Conservation (phyloP, 805 yeast species). For the Nadsonia fulvescens region DNA sequence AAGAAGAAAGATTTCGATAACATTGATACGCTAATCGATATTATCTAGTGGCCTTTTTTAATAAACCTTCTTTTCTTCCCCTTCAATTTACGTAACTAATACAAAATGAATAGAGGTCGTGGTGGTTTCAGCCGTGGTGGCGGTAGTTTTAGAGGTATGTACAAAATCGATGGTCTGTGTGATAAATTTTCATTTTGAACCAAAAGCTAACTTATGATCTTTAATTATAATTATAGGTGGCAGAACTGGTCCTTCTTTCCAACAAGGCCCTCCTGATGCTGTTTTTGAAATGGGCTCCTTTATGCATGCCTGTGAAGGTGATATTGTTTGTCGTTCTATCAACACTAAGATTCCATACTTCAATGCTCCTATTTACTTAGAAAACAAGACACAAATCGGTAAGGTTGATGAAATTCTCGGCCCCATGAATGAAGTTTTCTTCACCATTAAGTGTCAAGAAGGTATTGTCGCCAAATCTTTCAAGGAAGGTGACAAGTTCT, state of each 20-base stretch:
- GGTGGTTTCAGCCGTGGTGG: constrained; percentile 44
- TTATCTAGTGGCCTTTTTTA: too few relatives aligned
- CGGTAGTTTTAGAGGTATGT: too few relatives aligned
- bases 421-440: constrained; percentile 92
- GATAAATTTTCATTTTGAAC: too few relatives aligned
- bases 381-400: constrained; percentile 90
- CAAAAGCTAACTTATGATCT: too few relatives aligned
- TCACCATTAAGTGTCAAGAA: constrained; percentile 89
- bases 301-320: constrained; percentile 88
- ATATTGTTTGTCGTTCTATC: constrained; percentile 87
- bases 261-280: constrained; percentile 91
- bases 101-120: constrained; percentile 49
- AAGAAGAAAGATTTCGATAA: too few relatives aligned
- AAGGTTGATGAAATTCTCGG: constrained; percentile 97
- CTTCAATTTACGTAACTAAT: too few relatives aligned
- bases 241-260: constrained; percentile 52
- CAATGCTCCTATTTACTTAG: constrained; percentile 95
- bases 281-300: constrained; percentile 94
- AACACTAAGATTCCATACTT: constrained; percentile 92
- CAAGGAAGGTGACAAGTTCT: constrained; percentile 91
- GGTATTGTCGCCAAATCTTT: constrained; percentile 91
- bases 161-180: too few relatives aligned
- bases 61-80: too few relatives aligned
- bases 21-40: too few relatives aligned
- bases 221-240: too few relatives aligned